phyloP scores from a whole-genome alignment of 2,329 filamentous ascomycete species.

The Metarhizium sp. region DNA sequence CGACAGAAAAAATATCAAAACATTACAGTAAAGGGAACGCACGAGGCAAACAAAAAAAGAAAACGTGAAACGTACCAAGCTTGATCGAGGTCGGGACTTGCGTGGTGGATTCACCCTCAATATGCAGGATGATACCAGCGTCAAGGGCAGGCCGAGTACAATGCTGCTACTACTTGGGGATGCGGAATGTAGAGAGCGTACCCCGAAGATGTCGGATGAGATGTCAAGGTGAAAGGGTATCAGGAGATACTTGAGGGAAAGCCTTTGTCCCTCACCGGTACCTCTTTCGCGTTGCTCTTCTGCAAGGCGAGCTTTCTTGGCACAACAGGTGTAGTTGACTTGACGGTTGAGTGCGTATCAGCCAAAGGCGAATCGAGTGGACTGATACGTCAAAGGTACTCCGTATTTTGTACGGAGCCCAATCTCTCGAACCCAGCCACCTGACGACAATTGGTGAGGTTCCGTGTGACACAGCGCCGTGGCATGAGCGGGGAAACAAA shows the following conservation, averaged over 20 bases:
- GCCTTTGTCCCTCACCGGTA: not conserved
- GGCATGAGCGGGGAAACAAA: not conserved
- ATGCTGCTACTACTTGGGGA: too few species aligned
- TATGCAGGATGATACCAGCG: not conserved
- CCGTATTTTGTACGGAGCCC: not conserved
- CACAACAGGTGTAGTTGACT: not conserved
- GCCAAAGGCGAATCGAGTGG: not conserved
- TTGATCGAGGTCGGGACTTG: not conserved
- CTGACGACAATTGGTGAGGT: not conserved
- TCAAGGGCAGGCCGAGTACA: not conserved
- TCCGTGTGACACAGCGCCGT: not conserved
- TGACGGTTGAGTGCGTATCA: too few species aligned
- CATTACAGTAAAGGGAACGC: too few species aligned
- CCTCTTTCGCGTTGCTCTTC: not conserved
- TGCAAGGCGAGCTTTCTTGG: not conserved
- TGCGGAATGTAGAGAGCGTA: not conserved
- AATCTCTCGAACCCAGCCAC: not conserved
- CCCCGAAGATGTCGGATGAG: not conserved
- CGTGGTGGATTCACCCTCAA: not conserved
- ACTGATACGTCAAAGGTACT: not conserved
- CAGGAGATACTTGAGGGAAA: not conserved
- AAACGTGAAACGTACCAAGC: not conserved
- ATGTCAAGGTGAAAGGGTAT: not conserved
- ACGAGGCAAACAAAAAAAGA: not conserved
- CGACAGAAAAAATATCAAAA: too few species aligned